phyloP scores from a whole-genome alignment of 1,139 yeast genomes.

The Candida sanyaensis region DNA sequence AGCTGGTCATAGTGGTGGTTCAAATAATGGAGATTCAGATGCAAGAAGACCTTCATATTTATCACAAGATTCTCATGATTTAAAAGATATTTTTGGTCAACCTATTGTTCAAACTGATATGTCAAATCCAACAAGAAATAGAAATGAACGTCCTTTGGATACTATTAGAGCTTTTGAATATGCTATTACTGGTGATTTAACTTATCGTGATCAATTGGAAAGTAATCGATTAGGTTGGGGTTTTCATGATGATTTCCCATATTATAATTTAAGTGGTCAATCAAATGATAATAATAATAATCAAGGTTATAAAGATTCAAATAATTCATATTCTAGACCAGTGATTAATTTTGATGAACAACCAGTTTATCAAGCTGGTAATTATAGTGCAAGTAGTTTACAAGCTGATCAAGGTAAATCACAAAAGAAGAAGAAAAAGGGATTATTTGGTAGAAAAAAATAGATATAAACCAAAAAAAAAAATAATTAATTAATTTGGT shows the following conservation, averaged over 20 bases:
- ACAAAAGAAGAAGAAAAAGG: constrained; percentile 48
- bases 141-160: constrained; percentile 95
- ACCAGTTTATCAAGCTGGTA: constrained; percentile 64
- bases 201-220: constrained; percentile 79
- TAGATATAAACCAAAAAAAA: too few species aligned
- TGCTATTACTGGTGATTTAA: constrained; percentile 83
- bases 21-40: constrained; percentile 19
- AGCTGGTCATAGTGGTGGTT: constrained; percentile 40
- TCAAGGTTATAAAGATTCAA: constrained; percentile 22
- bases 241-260: constrained; percentile 50
- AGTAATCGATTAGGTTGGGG: constrained; percentile 79
- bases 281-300: constrained; percentile 12
- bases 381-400: constrained; percentile 45
- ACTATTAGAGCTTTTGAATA: constrained; percentile 92
- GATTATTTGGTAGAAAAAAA: constrained; percentile 71
- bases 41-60: constrained; percentile 41
- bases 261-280: constrained; percentile 26
- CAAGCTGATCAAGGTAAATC: constrained; percentile 38
- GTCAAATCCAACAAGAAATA: constrained; percentile 86
- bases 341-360: constrained; percentile 52
- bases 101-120: constrained; percentile 74
- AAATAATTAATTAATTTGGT: too few species aligned
- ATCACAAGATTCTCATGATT: constrained; percentile 43
- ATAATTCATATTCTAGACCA: constrained; percentile 28
- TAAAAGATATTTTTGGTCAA: constrained; percentile 84